Evolutionary conservation across 1,284 basidiomycete species (phyloP), one percentile per base, ranked within the genome.

Genomic region (Malassezia arunalokei): DNA sequence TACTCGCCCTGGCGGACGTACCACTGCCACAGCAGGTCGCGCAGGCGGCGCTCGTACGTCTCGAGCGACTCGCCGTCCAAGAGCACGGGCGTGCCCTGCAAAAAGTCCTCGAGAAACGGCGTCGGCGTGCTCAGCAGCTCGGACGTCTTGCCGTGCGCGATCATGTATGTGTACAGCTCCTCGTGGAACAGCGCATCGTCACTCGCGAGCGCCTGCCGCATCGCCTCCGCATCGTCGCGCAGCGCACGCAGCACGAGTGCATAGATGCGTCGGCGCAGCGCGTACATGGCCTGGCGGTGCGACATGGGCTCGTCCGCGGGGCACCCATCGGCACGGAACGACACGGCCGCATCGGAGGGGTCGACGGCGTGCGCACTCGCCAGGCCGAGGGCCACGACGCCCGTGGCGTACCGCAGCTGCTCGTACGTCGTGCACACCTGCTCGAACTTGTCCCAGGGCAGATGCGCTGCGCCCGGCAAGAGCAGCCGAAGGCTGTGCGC

Each of bases 101-200:
- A 81, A 75, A 92, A 90, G 11, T 81, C 80, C 75, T 95, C 92
- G 43, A 99, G 78, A 73, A 83, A 90, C 9, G 81, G 78, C 3
- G 87, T 87, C 41, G 83, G 58, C 39, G 64, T 57, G 31, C 57
- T 47, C 28, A 98, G 78, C 20, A 99, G 77, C 71, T 91, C 85
- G 68, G 95, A 88, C 14, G 87, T 85, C 60, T 87, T 78, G 8
- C 83, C 81, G 37, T 82, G 80, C 28, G 77, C 76, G 42, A 95
- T 85, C 47, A 92, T 77, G 91, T 91, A 96, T 65, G 92, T 88
- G 73, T 98, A 98, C 57, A 98, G 74, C 42, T 83, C 84, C 37
- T 85, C 89, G 75, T 98, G 91, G 78, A 96, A 95, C 74, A 94
- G 82, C 64, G 88, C 83, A 73, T 98, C 92, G 46, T 85, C 80